phyloP scores from a whole-genome alignment of 768 basidiomycete species.

The Multifurca ochricompacta region DNA sequence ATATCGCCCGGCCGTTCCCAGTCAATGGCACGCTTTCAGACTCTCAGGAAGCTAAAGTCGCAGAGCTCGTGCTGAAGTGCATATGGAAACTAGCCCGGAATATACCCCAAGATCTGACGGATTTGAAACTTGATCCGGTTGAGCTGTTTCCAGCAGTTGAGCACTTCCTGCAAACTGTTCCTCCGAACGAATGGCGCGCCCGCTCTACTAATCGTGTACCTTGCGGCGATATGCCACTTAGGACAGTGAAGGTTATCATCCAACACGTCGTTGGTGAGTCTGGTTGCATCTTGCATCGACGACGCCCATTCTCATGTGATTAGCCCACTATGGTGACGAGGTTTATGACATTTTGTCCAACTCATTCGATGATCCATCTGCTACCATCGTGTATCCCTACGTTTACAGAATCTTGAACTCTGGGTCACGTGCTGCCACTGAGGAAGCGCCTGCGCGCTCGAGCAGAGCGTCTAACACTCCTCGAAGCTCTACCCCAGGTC shows the following conservation, averaged over 20 bases:
- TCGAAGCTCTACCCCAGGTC: constrained; percentile 48
- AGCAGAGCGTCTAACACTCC: constrained; percentile 31
- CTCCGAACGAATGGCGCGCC: constrained; percentile 94
- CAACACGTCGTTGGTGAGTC: constrained; percentile 92
- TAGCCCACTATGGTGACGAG: constrained; percentile 79
- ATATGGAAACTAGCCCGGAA: constrained; percentile 97
- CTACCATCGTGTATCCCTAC: constrained; percentile 94
- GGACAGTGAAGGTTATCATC: constrained; percentile 97
- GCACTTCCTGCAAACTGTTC: constrained; percentile 85
- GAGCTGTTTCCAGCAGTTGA: constrained; percentile 90
- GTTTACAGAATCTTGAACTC: constrained; percentile 88
- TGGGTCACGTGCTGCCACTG: constrained; percentile 33
- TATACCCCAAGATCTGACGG: constrained; percentile 84
- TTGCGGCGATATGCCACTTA: constrained; percentile 94
- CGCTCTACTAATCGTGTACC: constrained; percentile 87
- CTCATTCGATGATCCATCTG: constrained; percentile 93
- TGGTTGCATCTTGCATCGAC: not conserved
- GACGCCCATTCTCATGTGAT: constrained; percentile 16
- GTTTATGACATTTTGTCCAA: constrained; percentile 86
- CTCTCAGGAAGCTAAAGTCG: constrained; percentile 79
- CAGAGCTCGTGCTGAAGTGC: constrained; percentile 91
- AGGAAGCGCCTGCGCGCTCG: constrained; percentile 29
- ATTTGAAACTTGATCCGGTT: constrained; percentile 72
- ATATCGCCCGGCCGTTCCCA: constrained; percentile 80
- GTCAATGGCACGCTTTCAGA: constrained; percentile 61